Base-by-base conservation (phyloP, 164 flowering plant genomes). In the Dillenia turbinata region DNA sequence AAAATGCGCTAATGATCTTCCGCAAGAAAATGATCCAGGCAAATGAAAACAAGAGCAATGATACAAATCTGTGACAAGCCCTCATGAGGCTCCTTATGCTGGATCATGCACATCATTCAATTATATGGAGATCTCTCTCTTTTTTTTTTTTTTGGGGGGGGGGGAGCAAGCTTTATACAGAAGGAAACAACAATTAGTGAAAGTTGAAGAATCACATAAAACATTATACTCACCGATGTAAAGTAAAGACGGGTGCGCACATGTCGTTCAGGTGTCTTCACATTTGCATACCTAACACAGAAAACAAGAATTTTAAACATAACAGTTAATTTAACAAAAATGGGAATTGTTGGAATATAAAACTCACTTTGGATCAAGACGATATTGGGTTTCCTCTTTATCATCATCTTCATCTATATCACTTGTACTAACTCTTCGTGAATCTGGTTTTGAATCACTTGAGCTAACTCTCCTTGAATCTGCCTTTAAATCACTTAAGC, bases 181-280 rank as follows among this genome's bases (percentile, higher is more conserved):
- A 15, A 63, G 43, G 2, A 10, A n/a, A 8, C 8, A 13, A 44
- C n/a, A 47, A 47, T 46, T 19, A 46, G 4, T 22, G 11, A 47
- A 14, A 47, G n/a, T 22, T 49, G n/a, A 16, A 56, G 24, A 11
- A 63, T 62, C 9, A 51, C 19, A 14, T 19, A 24, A 62, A 24
- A 57, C n/a, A 49, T n/a, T 59, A 44, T 9, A 78, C 96, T 79
- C 67, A 95, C 99, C 8, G 97, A 95, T 62, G 99, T 92, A 59
- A 95, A 95, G 73, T 95, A 95, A 62, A 95, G 97, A 16, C 97
- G 88, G 47, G 99, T 95, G 12, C 97, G 86, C 24, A 95, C 97
- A 75, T 95, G 99, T 50, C 96, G 83, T 33, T 95, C 99, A 54
- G 99, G 99, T 57, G 99, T 85, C 81, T 63, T 88, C 67, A 95